Conservation (phyloP, 1,284 basidiomycete species). For the Apiotrichum mycotoxinovorans region DNA sequence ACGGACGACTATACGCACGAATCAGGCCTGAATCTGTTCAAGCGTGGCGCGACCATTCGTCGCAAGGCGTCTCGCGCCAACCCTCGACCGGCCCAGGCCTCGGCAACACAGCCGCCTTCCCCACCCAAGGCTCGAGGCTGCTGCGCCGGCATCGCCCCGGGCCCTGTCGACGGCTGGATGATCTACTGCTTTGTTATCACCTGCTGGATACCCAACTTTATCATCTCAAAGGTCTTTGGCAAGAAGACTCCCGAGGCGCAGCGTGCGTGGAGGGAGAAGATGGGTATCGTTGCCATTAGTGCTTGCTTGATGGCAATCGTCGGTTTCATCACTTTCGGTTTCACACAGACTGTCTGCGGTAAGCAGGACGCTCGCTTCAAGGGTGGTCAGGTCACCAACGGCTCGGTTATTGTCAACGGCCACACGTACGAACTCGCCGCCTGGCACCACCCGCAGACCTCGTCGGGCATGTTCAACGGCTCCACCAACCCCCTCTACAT, state of each 20-base stretch:
- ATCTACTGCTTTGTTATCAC: slow-evolving; percentile 89
- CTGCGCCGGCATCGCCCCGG: slow-evolving; percentile 59
- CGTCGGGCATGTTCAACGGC: slow-evolving; percentile 65
- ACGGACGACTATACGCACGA: slow-evolving; percentile 83
- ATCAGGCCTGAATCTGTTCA: slow-evolving; percentile 81
- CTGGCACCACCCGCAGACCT: slow-evolving; percentile 72
- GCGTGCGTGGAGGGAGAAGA: slow-evolving; percentile 94
- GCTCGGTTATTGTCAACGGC: slow-evolving; percentile 88
- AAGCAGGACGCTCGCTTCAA: slow-evolving; percentile 70
- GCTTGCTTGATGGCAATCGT: slow-evolving; percentile 80
- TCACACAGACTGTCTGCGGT: slow-evolving; percentile 90
- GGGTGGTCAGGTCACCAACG: slow-evolving; percentile 69
- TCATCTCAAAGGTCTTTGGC: slow-evolving; percentile 61
- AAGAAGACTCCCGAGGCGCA: slow-evolving; percentile 89
- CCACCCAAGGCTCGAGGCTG: slow-evolving; percentile 19
- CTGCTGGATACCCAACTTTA: slow-evolving; percentile 70
- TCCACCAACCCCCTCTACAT: slow-evolving; percentile 75
- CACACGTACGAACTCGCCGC: slow-evolving; percentile 84
- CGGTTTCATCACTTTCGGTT: slow-evolving; percentile 99
- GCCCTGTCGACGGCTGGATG: slow-evolving; percentile 93
- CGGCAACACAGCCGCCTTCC: slow-evolving; percentile 7
- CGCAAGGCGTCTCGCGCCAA: slow-evolving; percentile 60
- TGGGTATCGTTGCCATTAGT: slow-evolving; percentile 84
- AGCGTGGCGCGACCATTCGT: slow-evolving; percentile 70
- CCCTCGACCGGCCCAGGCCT: slow-evolving; percentile 36